Base-by-base conservation (phyloP, 2,329 filamentous ascomycete genomes). In the Cladosporium cucumerinum region DNA sequence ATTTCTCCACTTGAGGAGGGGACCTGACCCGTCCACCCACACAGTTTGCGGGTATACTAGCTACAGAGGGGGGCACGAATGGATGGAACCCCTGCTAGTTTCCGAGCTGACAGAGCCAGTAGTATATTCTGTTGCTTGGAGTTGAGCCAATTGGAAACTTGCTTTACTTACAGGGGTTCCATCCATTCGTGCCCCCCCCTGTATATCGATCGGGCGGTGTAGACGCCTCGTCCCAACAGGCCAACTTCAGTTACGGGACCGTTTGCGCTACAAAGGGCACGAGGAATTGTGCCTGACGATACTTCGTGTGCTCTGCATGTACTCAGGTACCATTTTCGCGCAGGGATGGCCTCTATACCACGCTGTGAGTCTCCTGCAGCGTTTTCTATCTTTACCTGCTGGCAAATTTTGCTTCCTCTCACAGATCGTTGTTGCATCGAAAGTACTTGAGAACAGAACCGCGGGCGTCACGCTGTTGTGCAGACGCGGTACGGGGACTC, bases 191-290 rank as follows among this genome's bases (percentile, higher is more conserved):
- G n/a, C n/a, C n/a, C n/a, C n/a, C n/a, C n/a, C n/a, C n/a, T n/a
- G n/a, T n/a, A 8, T 5, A 36, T 61, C 21, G 21, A 32, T 18
- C 60, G 60, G 60, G 60, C 60, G 60, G 60, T 62, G 60, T 61
- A 54, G 30, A 39, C 5, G 6, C 21, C 16, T 18, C 18, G 30
- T 36, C 46, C 12, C 32, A 26, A 21, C 46, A 26, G 18, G 48
- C 54, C 16, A 25, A 21, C 18, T 23, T 21, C 8, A 25, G 49
- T 55, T 21, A 18, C 32, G 49, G 49, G 14, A 62, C 32, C 34
- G 49, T 62, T 55, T 8, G 12, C 54, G 60, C 49, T 34, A 62
- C 49, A 26, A 21, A 21, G 28, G 12, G 12, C 10, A 14, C 28
- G n/a, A n/a, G 25, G 28, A 51, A 46, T 39, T 32, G 46, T 25